These are phyloP conservation scores for Cercophora samala DNA, from an alignment of 495 filamentous ascomycete species.

Conservation along the genomic window DNA sequence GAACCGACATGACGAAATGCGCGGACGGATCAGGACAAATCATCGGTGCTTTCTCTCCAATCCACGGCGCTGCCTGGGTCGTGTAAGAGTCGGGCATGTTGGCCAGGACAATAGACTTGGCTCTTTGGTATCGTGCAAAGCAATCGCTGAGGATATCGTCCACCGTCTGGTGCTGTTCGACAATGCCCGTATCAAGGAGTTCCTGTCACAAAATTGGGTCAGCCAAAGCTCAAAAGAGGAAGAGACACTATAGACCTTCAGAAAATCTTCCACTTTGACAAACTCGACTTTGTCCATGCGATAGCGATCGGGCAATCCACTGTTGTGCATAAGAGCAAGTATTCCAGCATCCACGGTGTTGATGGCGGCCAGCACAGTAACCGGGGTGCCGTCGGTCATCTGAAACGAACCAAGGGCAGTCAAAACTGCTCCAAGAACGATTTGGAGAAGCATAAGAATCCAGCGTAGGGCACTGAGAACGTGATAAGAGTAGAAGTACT, in stretches of 20 bases:
- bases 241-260: slow-evolving; percentile 31
- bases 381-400: slow-evolving; percentile 28
- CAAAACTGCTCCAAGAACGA: slow-evolving; percentile 43
- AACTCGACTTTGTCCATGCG: slow-evolving; percentile 47
- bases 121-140: slow-evolving; percentile 39
- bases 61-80: neutral
- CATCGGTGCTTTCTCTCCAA: slow-evolving; percentile 14
- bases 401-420: slow-evolving; percentile 43
- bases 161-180: slow-evolving; percentile 36
- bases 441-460: slow-evolving; percentile 43
- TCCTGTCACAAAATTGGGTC: slow-evolving; percentile 21
- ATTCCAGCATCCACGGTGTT: slow-evolving; percentile 50
- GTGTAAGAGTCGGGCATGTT: slow-evolving; percentile 45
- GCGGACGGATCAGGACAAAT: slow-evolving; percentile 21
- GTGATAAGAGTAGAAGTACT: slow-evolving; percentile 38
- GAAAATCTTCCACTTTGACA: slow-evolving; percentile 42
- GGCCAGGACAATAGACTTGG: slow-evolving; percentile 41
- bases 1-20: slow-evolving; percentile 12
- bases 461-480: slow-evolving; percentile 35
- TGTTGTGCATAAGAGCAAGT: slow-evolving; percentile 50
- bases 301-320: slow-evolving; percentile 49
- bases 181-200: slow-evolving; percentile 44
- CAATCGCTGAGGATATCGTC: slow-evolving; percentile 41
- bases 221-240: neutral
- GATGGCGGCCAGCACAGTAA: slow-evolving; percentile 46